Base-by-base conservation (phyloP, 2,329 filamentous ascomycete genomes). In the Fusarium sambucinum region DNA sequence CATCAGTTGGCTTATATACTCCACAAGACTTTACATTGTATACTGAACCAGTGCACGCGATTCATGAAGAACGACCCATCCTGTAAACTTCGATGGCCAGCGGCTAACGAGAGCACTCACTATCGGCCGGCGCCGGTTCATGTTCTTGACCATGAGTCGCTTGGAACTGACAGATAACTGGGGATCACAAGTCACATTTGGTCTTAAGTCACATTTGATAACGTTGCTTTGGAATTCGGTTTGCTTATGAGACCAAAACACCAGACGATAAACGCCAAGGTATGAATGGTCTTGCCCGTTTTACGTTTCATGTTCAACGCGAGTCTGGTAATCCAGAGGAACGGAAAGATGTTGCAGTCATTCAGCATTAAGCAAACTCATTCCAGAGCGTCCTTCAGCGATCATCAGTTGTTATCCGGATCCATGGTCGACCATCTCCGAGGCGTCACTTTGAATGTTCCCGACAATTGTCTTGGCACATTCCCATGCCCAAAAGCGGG, bases 381-480 rank as follows among this genome's bases (percentile, higher is more conserved):
- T 21, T 17, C 21, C 12, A 50, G 32, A 19, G 29, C 32, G 30
- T 32, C 11, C 11, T 35, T 30, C 19, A 45, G 30, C 11, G 6
- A 25, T 42, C 8, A 42, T 17, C 23, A 25, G 16, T 9, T 33
- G 17, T 10, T 14, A 33, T 40, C 19, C 45, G 41, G 40, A 40
- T 17, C 27, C 48, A 38, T 50, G 44, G 17, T 11, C 29, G 47
- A 45, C 29, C 27, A 16, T 10, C 30, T 37, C 46, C 25, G 42
- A 54, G 52, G 55, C 45, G 45, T 37, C 62, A 32, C 33, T 37
- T 57, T 55, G 37, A 57, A 19, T n/a, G 33, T 33, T 23, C 40
- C 47, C 57, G 50, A 58, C 25, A 45, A 47, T 56, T 42, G 21
- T 46, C 66, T 70, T 71, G 56, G 51, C 60, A 65, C 70, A 73